phyloP scores from a whole-genome alignment of 1,284 basidiomycete species.

The Naganishia sp. region DNA sequence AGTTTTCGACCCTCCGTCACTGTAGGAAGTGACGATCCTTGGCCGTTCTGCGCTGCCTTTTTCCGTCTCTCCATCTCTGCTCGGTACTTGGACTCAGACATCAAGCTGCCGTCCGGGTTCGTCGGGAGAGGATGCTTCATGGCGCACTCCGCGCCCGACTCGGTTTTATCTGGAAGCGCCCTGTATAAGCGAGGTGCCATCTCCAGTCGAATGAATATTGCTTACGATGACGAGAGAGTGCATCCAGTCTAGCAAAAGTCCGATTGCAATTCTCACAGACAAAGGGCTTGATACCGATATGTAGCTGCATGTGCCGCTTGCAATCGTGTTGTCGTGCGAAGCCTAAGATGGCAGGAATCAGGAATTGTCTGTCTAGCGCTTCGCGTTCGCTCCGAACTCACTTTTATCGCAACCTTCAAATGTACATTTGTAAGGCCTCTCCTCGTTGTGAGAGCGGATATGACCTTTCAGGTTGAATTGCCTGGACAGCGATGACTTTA shows the following conservation, averaged over 20 bases:
- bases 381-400: constrained; percentile 24
- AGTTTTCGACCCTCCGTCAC: constrained; percentile 14
- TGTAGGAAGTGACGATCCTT: constrained; percentile 6
- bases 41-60: constrained; percentile 19
- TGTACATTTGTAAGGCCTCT: constrained; percentile 87
- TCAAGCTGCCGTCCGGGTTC: constrained; percentile 51
- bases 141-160: constrained; percentile 54
- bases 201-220: constrained; percentile 38
- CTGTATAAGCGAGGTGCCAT: background rate
- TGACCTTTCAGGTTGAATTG: constrained; percentile 70
- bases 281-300: constrained; percentile 80
- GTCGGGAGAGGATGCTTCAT: constrained; percentile 50
- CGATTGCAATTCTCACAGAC: constrained; percentile 89
- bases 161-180: constrained; percentile 48
- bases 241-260: constrained; percentile 89
- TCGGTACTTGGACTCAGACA: constrained; percentile 54
- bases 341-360: constrained; percentile 45
- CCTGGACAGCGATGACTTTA: constrained; percentile 38
- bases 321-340: constrained; percentile 95
- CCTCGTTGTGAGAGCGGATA: constrained; percentile 92
- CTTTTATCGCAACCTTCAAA: constrained; percentile 89
- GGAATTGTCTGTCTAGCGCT: background rate
- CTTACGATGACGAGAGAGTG: constrained; percentile 76
- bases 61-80: constrained; percentile 41
- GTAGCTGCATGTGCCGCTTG: constrained; percentile 87